These are phyloP conservation scores for Verticillium dahliae DNA, from an alignment of 2,329 filamentous ascomycete genomes.

Conservation along the genomic window DNA sequence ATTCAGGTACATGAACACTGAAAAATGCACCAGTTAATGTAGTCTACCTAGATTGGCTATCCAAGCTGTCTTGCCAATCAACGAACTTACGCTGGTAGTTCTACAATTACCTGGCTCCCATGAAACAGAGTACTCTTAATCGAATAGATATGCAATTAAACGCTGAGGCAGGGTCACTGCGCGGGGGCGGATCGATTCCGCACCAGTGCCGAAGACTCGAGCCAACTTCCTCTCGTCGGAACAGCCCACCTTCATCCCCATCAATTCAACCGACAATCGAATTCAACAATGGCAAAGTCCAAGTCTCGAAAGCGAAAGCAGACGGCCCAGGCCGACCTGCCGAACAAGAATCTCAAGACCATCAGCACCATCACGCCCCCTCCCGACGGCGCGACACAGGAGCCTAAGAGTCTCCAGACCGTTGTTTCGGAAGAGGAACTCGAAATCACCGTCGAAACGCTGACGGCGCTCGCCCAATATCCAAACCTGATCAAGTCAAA, in stretches of 20 bases:
- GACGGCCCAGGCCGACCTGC: slow-evolving; percentile 23
- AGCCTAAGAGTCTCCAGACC: slow-evolving; percentile 42
- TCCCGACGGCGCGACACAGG: slow-evolving; percentile 22
- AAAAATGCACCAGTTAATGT: too few species aligned
- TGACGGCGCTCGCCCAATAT: slow-evolving; percentile 50
- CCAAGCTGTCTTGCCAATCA: too few species aligned
- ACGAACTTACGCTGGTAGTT: too few species aligned
- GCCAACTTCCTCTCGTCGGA: neutral
- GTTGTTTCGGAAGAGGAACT: slow-evolving; percentile 59
- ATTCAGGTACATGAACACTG: too few species aligned
- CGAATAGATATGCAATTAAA: neutral
- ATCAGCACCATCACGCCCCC: slow-evolving; percentile 23
- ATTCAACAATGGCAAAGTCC: slow-evolving; percentile 30
- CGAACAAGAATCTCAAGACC: slow-evolving; percentile 32
- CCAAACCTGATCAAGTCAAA: slow-evolving; percentile 62
- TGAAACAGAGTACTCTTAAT: too few species aligned
- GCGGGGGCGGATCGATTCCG: neutral
- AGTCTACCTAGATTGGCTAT: too few species aligned
- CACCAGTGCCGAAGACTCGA: neutral
- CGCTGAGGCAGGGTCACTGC: neutral
- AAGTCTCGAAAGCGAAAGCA: slow-evolving; percentile 41
- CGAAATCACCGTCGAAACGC: slow-evolving; percentile 60
- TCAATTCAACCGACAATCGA: neutral
- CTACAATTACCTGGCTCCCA: too few species aligned
- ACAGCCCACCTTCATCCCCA: neutral